Evolutionary conservation across 2,329 filamentous ascomycete genomes (phyloP).

Genomic region (Ceratocystis variospora): DNA sequence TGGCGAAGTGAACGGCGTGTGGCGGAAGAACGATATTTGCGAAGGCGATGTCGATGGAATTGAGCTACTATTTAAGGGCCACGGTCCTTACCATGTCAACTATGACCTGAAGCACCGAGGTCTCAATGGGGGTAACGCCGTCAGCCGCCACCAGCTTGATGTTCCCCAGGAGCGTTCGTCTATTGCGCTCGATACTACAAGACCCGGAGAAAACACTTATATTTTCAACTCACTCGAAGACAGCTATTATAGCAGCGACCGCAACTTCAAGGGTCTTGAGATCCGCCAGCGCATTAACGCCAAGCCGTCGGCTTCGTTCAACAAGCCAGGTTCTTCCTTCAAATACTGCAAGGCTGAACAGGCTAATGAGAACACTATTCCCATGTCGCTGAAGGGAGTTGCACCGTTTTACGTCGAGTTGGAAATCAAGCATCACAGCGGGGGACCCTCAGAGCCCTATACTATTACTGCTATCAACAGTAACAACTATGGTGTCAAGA

Average conservation of each 20-base stretch:
- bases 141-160: slow-evolving; percentile 59
- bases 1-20: slow-evolving; percentile 37
- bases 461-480: slow-evolving; percentile 65
- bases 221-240: slow-evolving; percentile 72
- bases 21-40: slow-evolving; percentile 70
- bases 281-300: slow-evolving; percentile 75
- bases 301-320: slow-evolving; percentile 68
- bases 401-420: slow-evolving; percentile 85
- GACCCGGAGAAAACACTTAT: slow-evolving; percentile 74
- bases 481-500: slow-evolving; percentile 62
- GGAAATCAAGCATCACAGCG: slow-evolving; percentile 82
- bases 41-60: slow-evolving; percentile 88
- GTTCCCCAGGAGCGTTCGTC: slow-evolving; percentile 63
- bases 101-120: slow-evolving; percentile 68
- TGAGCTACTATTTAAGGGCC: slow-evolving; percentile 63
- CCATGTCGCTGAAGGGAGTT: slow-evolving; percentile 67
- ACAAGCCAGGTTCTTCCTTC: slow-evolving; percentile 79
- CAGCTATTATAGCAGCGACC: slow-evolving; percentile 66
- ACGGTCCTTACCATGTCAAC: slow-evolving; percentile 67
- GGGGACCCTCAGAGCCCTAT: slow-evolving; percentile 64
- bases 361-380: slow-evolving; percentile 71
- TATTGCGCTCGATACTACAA: slow-evolving; percentile 72
- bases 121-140: slow-evolving; percentile 48
- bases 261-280: slow-evolving; percentile 50
- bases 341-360: slow-evolving; percentile 86